phyloP scores from a whole-genome alignment of 495 filamentous ascomycete species.

The Tuber melanosporum region DNA sequence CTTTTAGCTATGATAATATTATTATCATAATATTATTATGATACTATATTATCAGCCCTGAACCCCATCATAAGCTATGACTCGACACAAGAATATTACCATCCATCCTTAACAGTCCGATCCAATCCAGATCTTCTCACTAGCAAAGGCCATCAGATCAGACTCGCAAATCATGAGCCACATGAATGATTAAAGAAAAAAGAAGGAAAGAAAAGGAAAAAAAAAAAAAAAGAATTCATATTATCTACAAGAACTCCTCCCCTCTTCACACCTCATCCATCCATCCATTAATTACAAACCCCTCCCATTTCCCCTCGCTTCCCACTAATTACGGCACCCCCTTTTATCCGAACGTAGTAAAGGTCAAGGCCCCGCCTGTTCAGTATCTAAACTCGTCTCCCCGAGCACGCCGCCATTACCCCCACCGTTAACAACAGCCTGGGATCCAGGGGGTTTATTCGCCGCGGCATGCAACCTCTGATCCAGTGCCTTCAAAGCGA shows the following conservation, averaged over 20 bases:
- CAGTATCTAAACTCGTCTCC: constrained; percentile 20
- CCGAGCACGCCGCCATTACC: constrained; percentile 9
- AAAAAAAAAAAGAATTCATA: constrained; percentile 7
- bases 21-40: neutral
- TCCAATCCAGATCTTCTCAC: neutral
- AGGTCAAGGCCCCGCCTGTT: constrained; percentile 10
- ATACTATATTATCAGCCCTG: neutral
- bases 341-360: constrained; percentile 7
- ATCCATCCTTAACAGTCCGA: neutral
- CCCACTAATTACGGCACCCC: neutral
- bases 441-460: constrained; percentile 61
- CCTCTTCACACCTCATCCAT: neutral
- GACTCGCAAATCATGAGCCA: constrained; percentile 1
- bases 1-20: neutral
- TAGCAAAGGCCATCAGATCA: neutral
- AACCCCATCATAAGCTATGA: neutral
- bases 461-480: constrained; percentile 82
- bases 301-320: neutral
- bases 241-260: constrained; percentile 8
- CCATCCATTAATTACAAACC: constrained; percentile 11
- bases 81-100: neutral
- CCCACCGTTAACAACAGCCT: constrained; percentile 62
- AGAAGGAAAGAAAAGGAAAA: neutral
- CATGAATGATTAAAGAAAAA: neutral
- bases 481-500: constrained; percentile 86